Evolutionary conservation across 129 eudicot genomes (phyloP).

Genomic region (Rutidosis leptorrhynchoides): DNA sequence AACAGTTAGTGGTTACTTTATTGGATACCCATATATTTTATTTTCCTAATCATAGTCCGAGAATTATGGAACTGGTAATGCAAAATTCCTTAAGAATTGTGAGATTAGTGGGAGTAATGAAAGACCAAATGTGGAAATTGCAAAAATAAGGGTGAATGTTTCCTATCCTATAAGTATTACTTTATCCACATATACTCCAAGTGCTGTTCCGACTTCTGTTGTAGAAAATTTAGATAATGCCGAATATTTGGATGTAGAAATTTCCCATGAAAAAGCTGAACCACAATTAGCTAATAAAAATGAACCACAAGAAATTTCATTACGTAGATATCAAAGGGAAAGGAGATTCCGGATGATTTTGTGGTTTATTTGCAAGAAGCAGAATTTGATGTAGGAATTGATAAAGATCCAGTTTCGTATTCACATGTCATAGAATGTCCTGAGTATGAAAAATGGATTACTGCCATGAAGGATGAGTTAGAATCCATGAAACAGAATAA

Average conservation of each 20-base stretch:
- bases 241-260: background rate
- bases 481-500: background rate
- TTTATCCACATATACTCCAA: background rate
- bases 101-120: background rate
- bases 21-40: background rate
- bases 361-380: background rate
- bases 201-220: background rate
- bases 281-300: background rate
- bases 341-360: background rate
- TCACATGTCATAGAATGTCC: background rate
- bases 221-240: background rate
- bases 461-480: background rate
- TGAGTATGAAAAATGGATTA: background rate
- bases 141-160: background rate
- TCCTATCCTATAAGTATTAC: background rate
- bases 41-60: background rate
- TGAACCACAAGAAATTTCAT: background rate
- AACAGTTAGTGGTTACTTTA: background rate
- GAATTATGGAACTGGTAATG: background rate
- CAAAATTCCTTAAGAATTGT: background rate
- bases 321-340: background rate
- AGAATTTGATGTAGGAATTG: background rate
- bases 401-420: background rate
- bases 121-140: background rate
- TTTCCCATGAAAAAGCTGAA: background rate